Percentiles rank a stretch among this genome's conserved stretches.
These are phyloP conservation scores for Exophiala mesophila DNA, from an alignment of 2,329 filamentous ascomycete species.

Conservation along the genomic window DNA sequence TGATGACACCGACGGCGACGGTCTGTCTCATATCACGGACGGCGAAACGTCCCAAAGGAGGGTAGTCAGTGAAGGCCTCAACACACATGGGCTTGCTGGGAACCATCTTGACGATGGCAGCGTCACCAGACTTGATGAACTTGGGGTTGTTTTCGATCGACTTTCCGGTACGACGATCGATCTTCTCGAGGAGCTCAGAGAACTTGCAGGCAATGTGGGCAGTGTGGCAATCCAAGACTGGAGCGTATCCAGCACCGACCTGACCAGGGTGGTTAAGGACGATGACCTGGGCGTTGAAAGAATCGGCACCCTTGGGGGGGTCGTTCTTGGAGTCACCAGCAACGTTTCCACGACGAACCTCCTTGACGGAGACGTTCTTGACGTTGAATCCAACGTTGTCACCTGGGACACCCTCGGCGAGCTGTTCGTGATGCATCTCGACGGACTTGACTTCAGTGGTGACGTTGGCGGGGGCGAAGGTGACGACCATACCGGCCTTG, in stretches of 20 bases:
- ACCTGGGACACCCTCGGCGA: conserved; percentile 87
- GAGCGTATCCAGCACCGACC: conserved; percentile 97
- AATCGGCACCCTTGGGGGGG: conserved; percentile 79
- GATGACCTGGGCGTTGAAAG: conserved; percentile 99
- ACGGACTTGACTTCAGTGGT: conserved; percentile 99
- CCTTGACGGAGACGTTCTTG: conserved; percentile 99
- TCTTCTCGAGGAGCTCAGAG: conserved; percentile 98
- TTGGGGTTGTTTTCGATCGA: conserved; percentile 86
- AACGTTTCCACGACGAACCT: conserved; percentile 99
- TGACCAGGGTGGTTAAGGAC: conserved; percentile 99
- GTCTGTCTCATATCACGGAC: conserved; percentile 85
- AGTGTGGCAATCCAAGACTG: conserved; percentile 99
- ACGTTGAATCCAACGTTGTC: conserved; percentile 99
- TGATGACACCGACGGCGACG: conserved; percentile 67
- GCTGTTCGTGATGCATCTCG: conserved; percentile 99
- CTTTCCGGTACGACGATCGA: conserved; percentile 99
- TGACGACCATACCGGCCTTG: conserved; percentile 79
- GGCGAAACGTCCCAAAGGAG: conserved; percentile 98
- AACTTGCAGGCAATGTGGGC: conserved; percentile 99
- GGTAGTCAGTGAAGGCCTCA: conserved; percentile 99
- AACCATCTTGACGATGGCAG: conserved; percentile 99
- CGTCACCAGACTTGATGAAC: conserved; percentile 99
- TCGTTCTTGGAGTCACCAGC: conserved; percentile 99
- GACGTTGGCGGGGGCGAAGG: conserved; percentile 96
- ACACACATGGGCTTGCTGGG: conserved; percentile 99